Percentiles rank a stretch among this genome's conserved stretches.
phyloP scores from a whole-genome alignment of 768 basidiomycete species.

The Phylloporus sp. region DNA sequence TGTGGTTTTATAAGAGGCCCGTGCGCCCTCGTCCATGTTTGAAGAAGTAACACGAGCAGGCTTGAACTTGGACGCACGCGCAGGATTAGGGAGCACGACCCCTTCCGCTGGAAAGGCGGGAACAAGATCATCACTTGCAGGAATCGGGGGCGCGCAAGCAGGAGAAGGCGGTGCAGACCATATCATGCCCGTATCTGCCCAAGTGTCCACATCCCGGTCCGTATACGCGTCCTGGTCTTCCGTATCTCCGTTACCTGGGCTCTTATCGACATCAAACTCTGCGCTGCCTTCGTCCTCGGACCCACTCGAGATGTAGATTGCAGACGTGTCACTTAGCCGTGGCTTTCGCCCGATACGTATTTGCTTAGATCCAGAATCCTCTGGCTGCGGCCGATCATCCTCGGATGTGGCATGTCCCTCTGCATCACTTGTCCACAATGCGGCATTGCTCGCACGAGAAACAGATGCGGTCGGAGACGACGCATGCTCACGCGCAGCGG shows the following conservation, averaged over 20 bases:
- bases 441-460: not conserved
- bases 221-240: not conserved
- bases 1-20: not conserved
- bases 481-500: not conserved
- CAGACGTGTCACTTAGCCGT: constrained; percentile 9
- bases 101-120: not conserved
- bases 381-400: not conserved
- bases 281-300: constrained; percentile 21
- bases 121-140: not conserved
- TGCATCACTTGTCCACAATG: not conserved
- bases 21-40: not conserved
- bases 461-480: constrained; percentile 13
- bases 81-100: not conserved
- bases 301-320: constrained; percentile 26
- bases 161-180: constrained; percentile 22
- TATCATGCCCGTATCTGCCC: constrained; percentile 25
- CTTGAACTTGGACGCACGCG: constrained; percentile 18
- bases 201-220: constrained; percentile 4
- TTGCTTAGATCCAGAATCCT: not conserved
- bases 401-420: not conserved
- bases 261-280: not conserved
- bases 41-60: not conserved
- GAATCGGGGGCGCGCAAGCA: not conserved
- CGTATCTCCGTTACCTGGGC: not conserved
- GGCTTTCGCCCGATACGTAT: not conserved